Percentiles rank a stretch among this genome's conserved stretches.
Evolutionary conservation across 345 rosid genomes (phyloP).

Genomic region (Gossypium rotundifolium): DNA sequence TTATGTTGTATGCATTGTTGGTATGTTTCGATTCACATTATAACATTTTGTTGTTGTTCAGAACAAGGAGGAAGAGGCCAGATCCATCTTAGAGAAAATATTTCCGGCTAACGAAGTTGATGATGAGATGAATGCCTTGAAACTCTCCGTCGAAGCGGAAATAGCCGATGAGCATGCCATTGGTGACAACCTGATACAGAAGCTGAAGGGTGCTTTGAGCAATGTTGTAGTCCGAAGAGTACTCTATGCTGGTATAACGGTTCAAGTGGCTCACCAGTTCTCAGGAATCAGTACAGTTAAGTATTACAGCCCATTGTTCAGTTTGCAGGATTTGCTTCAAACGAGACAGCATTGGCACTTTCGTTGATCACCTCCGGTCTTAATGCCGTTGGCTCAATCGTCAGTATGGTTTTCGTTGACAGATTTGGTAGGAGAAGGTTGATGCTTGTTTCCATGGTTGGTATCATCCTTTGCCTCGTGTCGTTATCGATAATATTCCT

Average conservation of each 20-base stretch:
- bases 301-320: conserved; percentile 86
- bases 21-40: neutral
- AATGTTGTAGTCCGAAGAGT: conserved; percentile 50
- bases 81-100: conserved; percentile 50
- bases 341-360: conserved; percentile 65
- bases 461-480: conserved; percentile 52
- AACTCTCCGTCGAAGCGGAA: conserved; percentile 49
- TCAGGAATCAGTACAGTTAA: conserved; percentile 84
- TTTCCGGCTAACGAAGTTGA: conserved; percentile 59
- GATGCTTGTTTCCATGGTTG: conserved; percentile 71
- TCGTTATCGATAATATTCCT: conserved; percentile 43
- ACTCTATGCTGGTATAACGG: conserved; percentile 70
- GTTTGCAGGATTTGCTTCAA: conserved; percentile 80
- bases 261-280: conserved; percentile 86
- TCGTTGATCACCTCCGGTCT: conserved; percentile 83
- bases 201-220: conserved; percentile 57
- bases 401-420: conserved; percentile 72
- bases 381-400: conserved; percentile 61
- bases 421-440: conserved; percentile 66
- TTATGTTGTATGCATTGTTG: neutral
- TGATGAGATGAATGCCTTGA: conserved; percentile 41
- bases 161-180: conserved; percentile 39
- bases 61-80: conserved; percentile 47
- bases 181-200: conserved; percentile 39
- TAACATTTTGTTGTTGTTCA: conserved; percentile 9